Evolutionary conservation across 2,329 filamentous ascomycete species (phyloP).

Genomic region (Hysterium pulicare): DNA sequence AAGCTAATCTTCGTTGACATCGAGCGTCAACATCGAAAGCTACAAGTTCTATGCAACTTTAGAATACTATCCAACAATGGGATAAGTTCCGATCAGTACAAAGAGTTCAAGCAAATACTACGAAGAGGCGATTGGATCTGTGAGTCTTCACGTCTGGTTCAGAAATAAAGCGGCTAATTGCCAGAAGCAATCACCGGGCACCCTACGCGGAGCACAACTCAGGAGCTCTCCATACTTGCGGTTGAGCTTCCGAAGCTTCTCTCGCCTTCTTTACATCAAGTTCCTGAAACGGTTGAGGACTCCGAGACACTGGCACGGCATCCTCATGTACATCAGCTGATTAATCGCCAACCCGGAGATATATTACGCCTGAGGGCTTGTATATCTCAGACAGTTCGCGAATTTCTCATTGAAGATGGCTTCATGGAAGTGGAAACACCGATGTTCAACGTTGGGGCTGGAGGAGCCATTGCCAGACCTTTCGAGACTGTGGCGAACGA

Average conservation of each 20-base stretch:
- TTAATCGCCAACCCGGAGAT: constrained; percentile 66
- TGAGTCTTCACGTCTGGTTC: too few relatives aligned
- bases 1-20: constrained; percentile 85
- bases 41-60: constrained; percentile 76
- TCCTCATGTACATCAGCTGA: constrained; percentile 82
- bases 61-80: constrained; percentile 44
- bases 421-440: constrained; percentile 92
- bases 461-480: constrained; percentile 83
- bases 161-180: too few relatives aligned
- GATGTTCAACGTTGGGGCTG: constrained; percentile 75
- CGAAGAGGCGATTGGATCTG: constrained; percentile 81
- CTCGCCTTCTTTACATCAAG: constrained; percentile 73
- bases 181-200: constrained; percentile 62
- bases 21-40: constrained; percentile 64
- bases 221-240: constrained; percentile 72
- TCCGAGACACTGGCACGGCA: constrained; percentile 69
- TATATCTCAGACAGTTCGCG: constrained; percentile 70
- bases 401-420: constrained; percentile 65
- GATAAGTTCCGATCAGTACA: constrained; percentile 47
- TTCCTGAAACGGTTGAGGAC: constrained; percentile 69
- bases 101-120: constrained; percentile 61
- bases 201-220: constrained; percentile 66
- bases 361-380: constrained; percentile 70
- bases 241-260: constrained; percentile 67
- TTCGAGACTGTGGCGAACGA: constrained; percentile 80